Conservation (phyloP, 495 filamentous ascomycete species). For the Aspergillus asperescens region DNA sequence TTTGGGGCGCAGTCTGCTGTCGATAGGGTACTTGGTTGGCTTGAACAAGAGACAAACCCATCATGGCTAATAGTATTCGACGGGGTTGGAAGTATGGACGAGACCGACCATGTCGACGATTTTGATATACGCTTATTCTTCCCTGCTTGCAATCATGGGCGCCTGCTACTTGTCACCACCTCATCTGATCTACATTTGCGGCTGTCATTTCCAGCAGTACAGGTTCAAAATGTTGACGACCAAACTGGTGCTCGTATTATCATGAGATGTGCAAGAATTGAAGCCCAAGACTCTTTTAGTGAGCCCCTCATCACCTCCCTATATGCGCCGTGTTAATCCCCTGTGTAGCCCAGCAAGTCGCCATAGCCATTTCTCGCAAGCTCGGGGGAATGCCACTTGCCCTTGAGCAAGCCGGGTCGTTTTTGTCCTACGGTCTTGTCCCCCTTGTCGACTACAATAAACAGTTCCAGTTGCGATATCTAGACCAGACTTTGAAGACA, state of each 20-base stretch:
- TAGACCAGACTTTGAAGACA: neutral
- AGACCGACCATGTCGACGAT: neutral
- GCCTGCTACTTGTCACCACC: neutral
- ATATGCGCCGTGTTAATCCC: neutral
- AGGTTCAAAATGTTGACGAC: neutral
- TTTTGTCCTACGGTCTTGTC: neutral
- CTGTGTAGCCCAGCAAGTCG: neutral
- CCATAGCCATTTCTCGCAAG: neutral
- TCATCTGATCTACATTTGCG: conserved; percentile 1
- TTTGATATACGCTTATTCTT: neutral
- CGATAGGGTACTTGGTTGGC: neutral
- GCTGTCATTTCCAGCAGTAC: neutral
- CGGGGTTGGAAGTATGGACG: neutral
- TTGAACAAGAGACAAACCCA: neutral
- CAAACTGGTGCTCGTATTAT: neutral
- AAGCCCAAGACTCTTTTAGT: neutral
- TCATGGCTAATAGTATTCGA: conserved; percentile 3
- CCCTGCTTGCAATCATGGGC: conserved; percentile 1
- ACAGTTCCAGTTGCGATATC: neutral
- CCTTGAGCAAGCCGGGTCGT: neutral
- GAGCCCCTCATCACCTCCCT: neutral
- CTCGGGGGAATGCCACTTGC: conserved; percentile 6
- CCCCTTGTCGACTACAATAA: neutral
- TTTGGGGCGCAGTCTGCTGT: neutral
- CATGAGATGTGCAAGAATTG: neutral